Evolutionary conservation across 805 yeast species (phyloP).

Genomic region (Myxozyma mucilagina): DNA sequence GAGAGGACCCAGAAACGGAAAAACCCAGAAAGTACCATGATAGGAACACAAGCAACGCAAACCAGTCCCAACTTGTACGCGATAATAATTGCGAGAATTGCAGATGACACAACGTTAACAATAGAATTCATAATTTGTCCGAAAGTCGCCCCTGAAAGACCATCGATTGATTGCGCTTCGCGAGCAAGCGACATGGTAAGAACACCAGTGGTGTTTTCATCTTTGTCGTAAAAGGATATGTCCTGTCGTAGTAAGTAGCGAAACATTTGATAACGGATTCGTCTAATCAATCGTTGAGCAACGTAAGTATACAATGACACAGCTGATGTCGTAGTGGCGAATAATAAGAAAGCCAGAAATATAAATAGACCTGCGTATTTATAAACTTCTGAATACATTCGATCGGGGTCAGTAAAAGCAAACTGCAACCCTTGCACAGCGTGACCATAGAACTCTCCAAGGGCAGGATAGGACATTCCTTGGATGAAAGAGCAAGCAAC

Average conservation of each 20-base stretch:
- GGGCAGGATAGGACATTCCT: slow-evolving; percentile 30
- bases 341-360: slow-evolving; percentile 42
- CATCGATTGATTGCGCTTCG: slow-evolving; percentile 38
- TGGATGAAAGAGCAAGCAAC: slow-evolving; percentile 27
- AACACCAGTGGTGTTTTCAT: slow-evolving; percentile 36
- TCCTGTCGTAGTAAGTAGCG: slow-evolving; percentile 37
- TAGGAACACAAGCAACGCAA: slow-evolving; percentile 42
- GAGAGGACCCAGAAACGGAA: slow-evolving; percentile 42
- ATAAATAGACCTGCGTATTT: slow-evolving; percentile 44
- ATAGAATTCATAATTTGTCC: slow-evolving; percentile 40
- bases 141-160: slow-evolving; percentile 38
- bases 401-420: slow-evolving; percentile 38
- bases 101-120: slow-evolving; percentile 44
- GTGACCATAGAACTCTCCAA: slow-evolving; percentile 31
- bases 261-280: slow-evolving; percentile 35
- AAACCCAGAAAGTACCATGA: slow-evolving; percentile 46
- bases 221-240: slow-evolving; percentile 36
- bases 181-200: slow-evolving; percentile 35
- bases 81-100: slow-evolving; percentile 44
- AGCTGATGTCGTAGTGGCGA: slow-evolving; percentile 46
- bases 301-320: slow-evolving; percentile 40
- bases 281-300: slow-evolving; percentile 33
- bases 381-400: slow-evolving; percentile 43
- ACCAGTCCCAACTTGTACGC: slow-evolving; percentile 47
- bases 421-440: slow-evolving; percentile 34